Base-by-base conservation (phyloP, 164 flowering plant species). In the Nymphaea thermarum region DNA sequence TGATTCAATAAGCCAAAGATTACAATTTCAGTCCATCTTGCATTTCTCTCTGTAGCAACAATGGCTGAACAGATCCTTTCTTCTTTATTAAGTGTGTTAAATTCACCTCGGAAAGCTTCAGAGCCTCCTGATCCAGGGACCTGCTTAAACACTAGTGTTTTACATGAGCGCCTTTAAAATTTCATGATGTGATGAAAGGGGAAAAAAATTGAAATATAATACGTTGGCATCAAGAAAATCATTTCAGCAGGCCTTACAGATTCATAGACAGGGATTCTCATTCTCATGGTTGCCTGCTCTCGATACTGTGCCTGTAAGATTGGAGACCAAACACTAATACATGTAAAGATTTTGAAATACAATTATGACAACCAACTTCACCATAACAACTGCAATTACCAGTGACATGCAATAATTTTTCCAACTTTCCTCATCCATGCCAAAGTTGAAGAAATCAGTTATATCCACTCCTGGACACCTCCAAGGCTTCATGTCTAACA, bases 341-440 rank as follows among this genome's bases (percentile, higher is more conserved):
- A 25, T 25, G 36, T 51, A 51, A 3, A 51, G 57, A 51, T 51
- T 51, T 51, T 7, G 57, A 51, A 51, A 15, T 3, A 10, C 8
- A 51, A 51, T 51, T 8, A 51, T 51, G 4, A 7, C 7, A 8
- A 10, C 57, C 57, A 51, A 51, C 14, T 51, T 51, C 57, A 51
- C 57, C 55, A 73, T 4, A 47, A 51, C 36, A 68, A 60, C 18
- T 60, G 64, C 60, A 70, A 66, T 68, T 85, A 87, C 93, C 88
- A 85, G 66, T 63, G 69, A 43, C 43, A 57, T 80, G 74, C 87
- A 85, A 75, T 85, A 87, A 3, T 62, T 43, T 70, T 83, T 85
- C 93, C 93, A 85, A 67, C 84, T 82, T 66, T 80, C 83, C 82
- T 87, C 89, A n/a, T 82, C 74, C 51, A 87, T 80, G 25, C 86